Evolutionary conservation across 1,284 basidiomycete species (phyloP), one percentile per base, ranked within the genome.

Genomic region (Stygiomarasmius scandens): DNA sequence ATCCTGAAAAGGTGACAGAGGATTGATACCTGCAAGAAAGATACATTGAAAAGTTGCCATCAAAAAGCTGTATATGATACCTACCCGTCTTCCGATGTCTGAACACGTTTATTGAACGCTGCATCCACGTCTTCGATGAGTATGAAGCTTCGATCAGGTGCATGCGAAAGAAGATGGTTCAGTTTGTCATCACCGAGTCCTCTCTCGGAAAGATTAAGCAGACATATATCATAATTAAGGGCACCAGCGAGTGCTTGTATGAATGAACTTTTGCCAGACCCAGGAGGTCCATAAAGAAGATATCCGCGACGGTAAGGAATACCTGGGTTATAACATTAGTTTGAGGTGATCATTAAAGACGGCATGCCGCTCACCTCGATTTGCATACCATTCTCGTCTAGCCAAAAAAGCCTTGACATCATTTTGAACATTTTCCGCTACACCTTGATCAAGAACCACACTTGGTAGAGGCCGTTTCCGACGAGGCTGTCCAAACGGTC

Each of bases 251-350:
- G 82, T 2, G 97, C 96, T 71, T 98, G 96, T 64, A 99, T 99
- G 76, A 96, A 99, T 0, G 95, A 98, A 1, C 96, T 96, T 74
- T 99, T 99, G 55, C 97, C 97, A 0, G 95, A 97, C 20, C 97
- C 97, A 0, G 97, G 97, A 19, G 97, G 96, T 6, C 97, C 97
- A 68, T 99, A 87, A 11, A 99, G 77, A 16, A 99, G 83, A 72
- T 98, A 98, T 36, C 97, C 97, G 64, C 97, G 83, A 24, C 97
- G 87, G 70, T 99, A 99, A 0, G 97, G 97, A 58, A 99, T 98
- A 24, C 96, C 96, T 95, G 61, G 55, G n/a, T 34, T 61, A 44
- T 58, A 29, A 49, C 51, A 38, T 48, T 19, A 50, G 25, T 19
- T 16, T 46, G 32, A 56, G 27, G 41, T 52, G 43, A 54, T 53